These are phyloP conservation scores for Calvatia gigantea DNA, from an alignment of 768 basidiomycete genomes.

Conservation along the genomic window DNA sequence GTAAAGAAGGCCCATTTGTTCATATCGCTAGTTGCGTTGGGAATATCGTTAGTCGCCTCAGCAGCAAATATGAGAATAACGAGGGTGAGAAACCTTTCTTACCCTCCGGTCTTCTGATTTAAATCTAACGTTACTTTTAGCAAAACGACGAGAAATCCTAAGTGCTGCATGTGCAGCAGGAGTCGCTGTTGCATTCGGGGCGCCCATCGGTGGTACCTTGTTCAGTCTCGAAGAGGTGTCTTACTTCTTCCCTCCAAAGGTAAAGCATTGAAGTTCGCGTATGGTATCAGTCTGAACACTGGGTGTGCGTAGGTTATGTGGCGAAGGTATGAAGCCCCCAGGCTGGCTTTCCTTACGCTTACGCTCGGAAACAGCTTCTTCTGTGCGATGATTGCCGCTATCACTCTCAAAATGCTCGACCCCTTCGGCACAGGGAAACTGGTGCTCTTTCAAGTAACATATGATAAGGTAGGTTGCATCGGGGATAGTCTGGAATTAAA, in stretches of 20 bases:
- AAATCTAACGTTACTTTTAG: slow-evolving; percentile 32
- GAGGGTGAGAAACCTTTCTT: slow-evolving; percentile 58
- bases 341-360: slow-evolving; percentile 19
- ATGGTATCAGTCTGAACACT: not conserved
- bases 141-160: slow-evolving; percentile 90
- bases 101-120: not conserved
- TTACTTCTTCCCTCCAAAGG: slow-evolving; percentile 96
- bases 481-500: not conserved
- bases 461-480: slow-evolving; percentile 60
- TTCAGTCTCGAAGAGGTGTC: slow-evolving; percentile 96
- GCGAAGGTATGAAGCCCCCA: slow-evolving; percentile 61
- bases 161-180: slow-evolving; percentile 97
- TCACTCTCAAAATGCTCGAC: slow-evolving; percentile 88
- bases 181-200: slow-evolving; percentile 96
- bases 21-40: slow-evolving; percentile 92
- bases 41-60: slow-evolving; percentile 86
- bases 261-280: slow-evolving; percentile 18
- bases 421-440: slow-evolving; percentile 95
- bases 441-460: slow-evolving; percentile 88
- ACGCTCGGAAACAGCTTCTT: slow-evolving; percentile 66
- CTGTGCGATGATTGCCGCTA: slow-evolving; percentile 96
- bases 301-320: slow-evolving; percentile 71
- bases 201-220: slow-evolving; percentile 90
- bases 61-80: slow-evolving; percentile 90
- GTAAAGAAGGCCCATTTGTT: slow-evolving; percentile 71